phyloP scores from a whole-genome alignment of 2,329 filamentous ascomycete genomes.

The Penicillium sp. region DNA sequence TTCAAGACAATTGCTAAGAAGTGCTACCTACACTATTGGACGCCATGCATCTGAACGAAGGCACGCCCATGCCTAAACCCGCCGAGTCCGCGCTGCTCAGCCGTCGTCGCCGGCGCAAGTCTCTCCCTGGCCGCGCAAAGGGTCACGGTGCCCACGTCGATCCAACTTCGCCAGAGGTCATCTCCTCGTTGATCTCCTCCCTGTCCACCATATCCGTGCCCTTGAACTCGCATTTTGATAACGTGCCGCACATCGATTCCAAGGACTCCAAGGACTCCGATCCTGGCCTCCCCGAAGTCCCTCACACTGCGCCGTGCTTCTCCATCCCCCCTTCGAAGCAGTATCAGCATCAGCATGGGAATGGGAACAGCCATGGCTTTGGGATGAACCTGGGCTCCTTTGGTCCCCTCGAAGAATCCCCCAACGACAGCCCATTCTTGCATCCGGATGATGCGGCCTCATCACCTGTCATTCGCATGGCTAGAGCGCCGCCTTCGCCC shows the following conservation, averaged over 20 bases:
- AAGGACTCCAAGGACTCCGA: slow-evolving; percentile 34
- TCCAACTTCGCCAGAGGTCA: slow-evolving; percentile 53
- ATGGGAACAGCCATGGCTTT: too few relatives aligned
- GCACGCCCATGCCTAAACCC: slow-evolving; percentile 25
- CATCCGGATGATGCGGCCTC: slow-evolving; percentile 62
- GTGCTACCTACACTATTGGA: slow-evolving; percentile 30
- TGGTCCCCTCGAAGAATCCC: slow-evolving; percentile 56
- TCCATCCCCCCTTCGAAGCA: slow-evolving; percentile 34
- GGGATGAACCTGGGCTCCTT: slow-evolving; percentile 76
- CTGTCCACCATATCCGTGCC: slow-evolving; percentile 66
- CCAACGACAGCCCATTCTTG: slow-evolving; percentile 52
- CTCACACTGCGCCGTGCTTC: slow-evolving; percentile 30
- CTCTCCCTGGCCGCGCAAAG: slow-evolving; percentile 39
- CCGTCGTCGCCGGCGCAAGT: slow-evolving; percentile 51
- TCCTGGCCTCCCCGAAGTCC: slow-evolving; percentile 27
- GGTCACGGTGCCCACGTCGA: slow-evolving; percentile 42
- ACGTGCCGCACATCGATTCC: slow-evolving; percentile 49
- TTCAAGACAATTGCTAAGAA: too few relatives aligned
- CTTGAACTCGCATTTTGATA: slow-evolving; percentile 71
- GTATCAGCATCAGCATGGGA: too few relatives aligned
- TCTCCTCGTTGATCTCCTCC: slow-evolving; percentile 66
- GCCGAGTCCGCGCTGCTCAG: slow-evolving; percentile 34
- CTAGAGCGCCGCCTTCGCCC: slow-evolving; percentile 77
- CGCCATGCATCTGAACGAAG: slow-evolving; percentile 36
- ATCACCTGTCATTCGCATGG: slow-evolving; percentile 77